Base-by-base conservation (phyloP, 2,329 filamentous ascomycete species). In the Sporothrix mexicana region DNA sequence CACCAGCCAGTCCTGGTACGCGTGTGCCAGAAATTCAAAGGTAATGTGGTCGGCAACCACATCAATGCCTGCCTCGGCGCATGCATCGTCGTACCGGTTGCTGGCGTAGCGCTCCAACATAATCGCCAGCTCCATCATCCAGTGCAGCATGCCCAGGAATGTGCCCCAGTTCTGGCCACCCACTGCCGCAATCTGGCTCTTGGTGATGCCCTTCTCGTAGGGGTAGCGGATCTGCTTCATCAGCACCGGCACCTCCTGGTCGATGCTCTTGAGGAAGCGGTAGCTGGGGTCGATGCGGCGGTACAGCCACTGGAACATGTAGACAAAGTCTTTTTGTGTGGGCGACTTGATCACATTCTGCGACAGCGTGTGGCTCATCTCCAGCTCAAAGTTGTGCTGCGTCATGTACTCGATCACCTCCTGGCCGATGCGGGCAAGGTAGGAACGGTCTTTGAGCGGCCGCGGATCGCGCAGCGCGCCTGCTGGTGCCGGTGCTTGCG, bases 281-380 rank as follows among this genome's bases (percentile, higher is more conserved):
- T 98, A 97, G 77, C 91, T 93, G 0, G 96, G 96, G 79, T 99
- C 96, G 79, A 99, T 97, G 73, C 94, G 92, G 79, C 94, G 93
- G 81, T 99, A 99, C 3, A 99, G 86, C 93, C 95, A 99, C 79
- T 98, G 94, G 79, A 99, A 99, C 87, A 99, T 97, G 82, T 89
- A 92, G 79, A 97, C 96, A 84, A 99, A 99, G 80, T 99, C 96
- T 80, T 99, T 99, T 78, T 98, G 95, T 0, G 95, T 99, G 0
- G 96, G 97, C 59, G 93, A 97, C 78, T 93, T 95, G 80, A 97
- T 91, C 7, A 94, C 93, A 78, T 98, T 98, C 75, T 93, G 92
- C 0, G 93, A 93, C n/a, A 99, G 85, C 1, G 90, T 92, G 80
- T 98, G 93, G 83, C 97, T 98, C 91, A 97, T 97, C 77, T 98